A percentile compares a stretch with the other conserved stretches of the same genome.
phyloP scores from a whole-genome alignment of 176 grass and related monocot genomes.

The Oryza australiensis region DNA sequence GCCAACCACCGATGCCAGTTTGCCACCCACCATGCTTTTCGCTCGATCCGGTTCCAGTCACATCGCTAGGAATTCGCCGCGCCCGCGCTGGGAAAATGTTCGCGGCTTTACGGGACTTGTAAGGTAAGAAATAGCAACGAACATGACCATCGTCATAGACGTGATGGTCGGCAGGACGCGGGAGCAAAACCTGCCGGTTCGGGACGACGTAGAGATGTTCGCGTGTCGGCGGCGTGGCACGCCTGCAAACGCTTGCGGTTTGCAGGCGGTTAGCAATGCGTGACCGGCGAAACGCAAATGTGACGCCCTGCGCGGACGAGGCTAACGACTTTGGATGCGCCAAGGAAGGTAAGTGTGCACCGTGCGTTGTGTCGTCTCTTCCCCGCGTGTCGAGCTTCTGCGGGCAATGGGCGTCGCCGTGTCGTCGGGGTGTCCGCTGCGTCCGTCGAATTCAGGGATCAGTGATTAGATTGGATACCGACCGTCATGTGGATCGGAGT shows the following conservation, averaged over 20 bases:
- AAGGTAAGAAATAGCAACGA: neutral
- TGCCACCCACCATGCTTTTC: neutral
- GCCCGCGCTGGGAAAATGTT: neutral
- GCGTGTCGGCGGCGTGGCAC: neutral
- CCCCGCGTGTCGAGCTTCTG: slow-evolving; percentile 10
- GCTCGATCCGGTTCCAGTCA: neutral
- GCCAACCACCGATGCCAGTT: neutral
- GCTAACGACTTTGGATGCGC: neutral
- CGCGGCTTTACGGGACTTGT: neutral
- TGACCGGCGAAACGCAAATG: neutral
- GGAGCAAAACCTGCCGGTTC: too few relatives aligned
- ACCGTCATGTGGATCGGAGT: neutral
- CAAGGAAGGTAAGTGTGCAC: neutral
- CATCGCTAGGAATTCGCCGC: slow-evolving; percentile 22
- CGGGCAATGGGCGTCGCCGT: neutral
- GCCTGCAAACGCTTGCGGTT: too few relatives aligned
- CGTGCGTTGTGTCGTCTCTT: neutral
- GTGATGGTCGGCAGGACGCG: slow-evolving; percentile 22
- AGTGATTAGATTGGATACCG: slow-evolving; percentile 7
- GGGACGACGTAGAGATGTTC: neutral
- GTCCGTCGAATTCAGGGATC: neutral
- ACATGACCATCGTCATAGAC: neutral
- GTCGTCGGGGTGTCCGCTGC: neutral
- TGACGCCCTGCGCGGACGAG: neutral
- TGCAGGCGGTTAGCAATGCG: neutral